Conservation (phyloP, 2,329 filamentous ascomycete genomes). For the Neonectria sp. region DNA sequence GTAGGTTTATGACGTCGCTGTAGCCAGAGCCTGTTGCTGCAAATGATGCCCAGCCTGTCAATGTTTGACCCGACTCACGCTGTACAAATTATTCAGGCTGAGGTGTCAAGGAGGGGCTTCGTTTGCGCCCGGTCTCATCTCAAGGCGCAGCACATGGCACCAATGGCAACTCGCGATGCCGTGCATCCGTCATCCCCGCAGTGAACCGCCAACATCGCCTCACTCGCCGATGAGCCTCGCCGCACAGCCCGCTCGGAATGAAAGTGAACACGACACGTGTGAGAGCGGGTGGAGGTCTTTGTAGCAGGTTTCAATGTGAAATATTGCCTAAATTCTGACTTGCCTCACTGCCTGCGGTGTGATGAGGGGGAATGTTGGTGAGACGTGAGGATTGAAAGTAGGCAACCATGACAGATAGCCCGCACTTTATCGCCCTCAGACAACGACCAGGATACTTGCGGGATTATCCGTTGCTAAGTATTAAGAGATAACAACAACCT, state of each 20-base stretch:
- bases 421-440: background rate
- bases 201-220: constrained; percentile 26
- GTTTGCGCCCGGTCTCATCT: constrained; percentile 2
- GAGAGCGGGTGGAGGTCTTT: background rate
- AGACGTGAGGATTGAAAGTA: background rate
- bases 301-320: background rate
- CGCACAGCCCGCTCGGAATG: constrained; percentile 17
- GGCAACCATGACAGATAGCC: background rate
- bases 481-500: background rate
- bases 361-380: background rate
- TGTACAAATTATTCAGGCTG: background rate
- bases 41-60: too few relatives aligned
- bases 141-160: constrained; percentile 3
- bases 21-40: too few relatives aligned
- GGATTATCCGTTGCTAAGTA: background rate
- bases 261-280: background rate
- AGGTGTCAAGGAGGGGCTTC: background rate
- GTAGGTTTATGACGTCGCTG: constrained; percentile 24
- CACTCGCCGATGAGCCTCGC: constrained; percentile 19
- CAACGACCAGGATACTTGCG: background rate
- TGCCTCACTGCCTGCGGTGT: background rate
- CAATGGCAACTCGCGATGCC: constrained; percentile 9
- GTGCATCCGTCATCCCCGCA: constrained; percentile 24
- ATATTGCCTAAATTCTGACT: background rate
- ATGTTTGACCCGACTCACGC: too few relatives aligned